Base-by-base conservation (phyloP, 208 protist species). In the Leishmania turanica region DNA sequence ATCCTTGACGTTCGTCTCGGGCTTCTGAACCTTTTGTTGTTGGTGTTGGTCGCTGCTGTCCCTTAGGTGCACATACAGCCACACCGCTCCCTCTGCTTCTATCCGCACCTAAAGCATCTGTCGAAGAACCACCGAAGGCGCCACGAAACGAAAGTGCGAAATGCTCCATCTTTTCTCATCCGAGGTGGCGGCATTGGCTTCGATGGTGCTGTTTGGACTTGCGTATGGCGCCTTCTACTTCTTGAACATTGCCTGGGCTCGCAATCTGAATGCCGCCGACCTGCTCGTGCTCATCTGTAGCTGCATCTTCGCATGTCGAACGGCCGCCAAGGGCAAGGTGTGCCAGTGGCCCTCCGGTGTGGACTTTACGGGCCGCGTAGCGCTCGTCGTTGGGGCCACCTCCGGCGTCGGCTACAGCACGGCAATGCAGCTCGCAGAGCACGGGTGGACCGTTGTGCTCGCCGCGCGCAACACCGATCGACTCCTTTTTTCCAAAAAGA, bases 381-480 rank as follows among this genome's bases (percentile, higher is more conserved):
- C 93, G 8, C 84, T 97, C 56, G 95, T 97, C 15, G 90, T 89
- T 24, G 95, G 95, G 27, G 93, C 89, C 45, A 95, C 89, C 65
- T 93, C 88, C 45, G 95, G 95, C 19, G 87, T 97, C 17, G 95
- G 95, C 87, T 95, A 88, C 77, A 92, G 84, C 77, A 87, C 91
- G 1, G 88, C 95, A 19, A 75, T 88, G 88, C 88, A 92, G 84
- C 90, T 97, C 8, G 88, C 91, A 2, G 75, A 81, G 77, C 89
- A 94, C 70, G 95, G 92, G 11, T 96, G 90, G 91, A 94, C 87
- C 9, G 93, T 97, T 27, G 87, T 97, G 17, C 80, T 96, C 34
- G 88, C 92, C 4, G 91, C 91, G 13, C 89, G 89, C 54, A 85
- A 95, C 70, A 60, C 87, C 51, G 42, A 79, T n/a, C 88, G 91